Evolutionary conservation across 1,284 basidiomycete genomes (phyloP), one percentile per base, ranked within the genome.

Genomic region (Tausonia pullulans): DNA sequence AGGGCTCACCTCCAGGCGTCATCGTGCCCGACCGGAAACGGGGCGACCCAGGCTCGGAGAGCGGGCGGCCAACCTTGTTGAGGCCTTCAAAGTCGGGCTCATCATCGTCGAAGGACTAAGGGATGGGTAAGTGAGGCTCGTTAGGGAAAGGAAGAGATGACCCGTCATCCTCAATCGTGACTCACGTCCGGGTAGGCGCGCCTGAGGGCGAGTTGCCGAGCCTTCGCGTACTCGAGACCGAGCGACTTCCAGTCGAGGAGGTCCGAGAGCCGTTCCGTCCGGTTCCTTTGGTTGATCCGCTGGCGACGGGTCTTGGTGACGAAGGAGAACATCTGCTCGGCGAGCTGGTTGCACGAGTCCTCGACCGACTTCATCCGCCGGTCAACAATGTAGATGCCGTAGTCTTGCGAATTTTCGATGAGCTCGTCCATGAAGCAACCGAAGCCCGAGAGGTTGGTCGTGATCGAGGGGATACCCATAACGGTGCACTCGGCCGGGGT

Each of bases 381-480:
- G 75, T 98, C 94, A 71, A 97, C 86, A 75, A 98, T 98, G 79
- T 97, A 97, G 77, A 88, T 90, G 2, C 91, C 90, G 71, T 82
- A 82, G 72, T 82, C 81, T 67, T 79, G 72, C 54, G 71, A 72
- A 68, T 76, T 84, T 71, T 98, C 95, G 71, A 98, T 93, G n/a
- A 96, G 82, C 74, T 98, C 95, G 77, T 96, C 91, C 89, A 98
- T 95, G 80, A 96, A 97, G 76, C 92, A 97, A 40, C 94, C 94
- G 70, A 97, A 96, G 52, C 95, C 95, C 43, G 92, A 96, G 53
- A 98, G 80, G 79, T 98, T 98, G 65, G 95, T 98, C 43, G 95
- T 98, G 68, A 98, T 87, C 58, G 87, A 91, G 0, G 95, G 95
- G 66, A 98, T 92, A 69, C 95, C 95, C 95, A 98, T 98, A 65